Evolutionary conservation across 768 basidiomycete genomes (phyloP).

Genomic region (Agaricus subrufescens): DNA sequence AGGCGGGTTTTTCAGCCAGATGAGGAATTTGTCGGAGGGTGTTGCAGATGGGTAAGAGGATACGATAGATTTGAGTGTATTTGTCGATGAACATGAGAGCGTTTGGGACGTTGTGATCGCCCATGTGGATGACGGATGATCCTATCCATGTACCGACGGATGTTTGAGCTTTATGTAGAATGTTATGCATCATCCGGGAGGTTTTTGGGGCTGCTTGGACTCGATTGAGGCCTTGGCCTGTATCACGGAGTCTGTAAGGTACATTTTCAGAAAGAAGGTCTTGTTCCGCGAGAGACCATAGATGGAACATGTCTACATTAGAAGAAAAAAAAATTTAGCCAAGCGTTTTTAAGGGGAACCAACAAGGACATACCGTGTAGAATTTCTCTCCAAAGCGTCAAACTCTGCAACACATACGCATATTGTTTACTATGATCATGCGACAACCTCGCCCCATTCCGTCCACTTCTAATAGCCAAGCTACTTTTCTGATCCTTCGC

Average conservation of each 20-base stretch:
- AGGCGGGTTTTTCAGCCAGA: constrained; percentile 63
- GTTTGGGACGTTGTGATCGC: constrained; percentile 81
- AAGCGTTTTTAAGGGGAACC: not conserved
- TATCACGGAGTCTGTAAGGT: constrained; percentile 79
- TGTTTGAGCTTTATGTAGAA: constrained; percentile 77
- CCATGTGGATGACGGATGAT: constrained; percentile 86
- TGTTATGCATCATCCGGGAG: constrained; percentile 85
- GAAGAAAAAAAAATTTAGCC: not conserved
- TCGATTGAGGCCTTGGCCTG: constrained; percentile 87
- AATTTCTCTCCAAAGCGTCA: constrained; percentile 85
- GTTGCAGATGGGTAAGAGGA: constrained; percentile 83
- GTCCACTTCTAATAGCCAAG: constrained; percentile 79
- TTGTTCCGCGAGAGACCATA: constrained; percentile 79
- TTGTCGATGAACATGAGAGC: constrained; percentile 91
- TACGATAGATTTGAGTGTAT: constrained; percentile 89
- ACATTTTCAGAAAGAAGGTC: constrained; percentile 75
- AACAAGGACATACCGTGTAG: constrained; percentile 54
- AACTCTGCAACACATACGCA: constrained; percentile 79
- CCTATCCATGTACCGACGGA: constrained; percentile 84
- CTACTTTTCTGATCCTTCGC: constrained; percentile 59
- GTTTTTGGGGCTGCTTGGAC: constrained; percentile 86
- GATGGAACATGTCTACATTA: constrained; percentile 74
- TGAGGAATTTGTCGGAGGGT: constrained; percentile 67
- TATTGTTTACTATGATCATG: constrained; percentile 86
- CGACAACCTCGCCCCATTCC: constrained; percentile 72